These are phyloP conservation scores for Beauveria caledonica DNA, from an alignment of 2,329 filamentous ascomycete genomes.

Conservation along the genomic window DNA sequence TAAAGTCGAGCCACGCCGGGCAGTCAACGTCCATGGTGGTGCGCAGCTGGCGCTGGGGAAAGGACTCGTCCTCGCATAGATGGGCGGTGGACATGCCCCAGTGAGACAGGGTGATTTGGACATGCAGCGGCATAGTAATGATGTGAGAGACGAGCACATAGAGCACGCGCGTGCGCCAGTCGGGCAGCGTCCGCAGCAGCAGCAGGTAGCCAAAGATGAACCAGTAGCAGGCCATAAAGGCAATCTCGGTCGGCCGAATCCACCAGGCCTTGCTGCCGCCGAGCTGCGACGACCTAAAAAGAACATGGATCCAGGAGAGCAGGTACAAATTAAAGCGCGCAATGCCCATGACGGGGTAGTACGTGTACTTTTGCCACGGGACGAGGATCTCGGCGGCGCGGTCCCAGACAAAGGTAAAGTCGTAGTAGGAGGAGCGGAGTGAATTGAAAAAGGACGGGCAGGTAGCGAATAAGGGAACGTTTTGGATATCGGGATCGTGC, in stretches of 20 bases:
- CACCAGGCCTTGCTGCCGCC: slow-evolving; percentile 53
- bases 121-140: slow-evolving; percentile 58
- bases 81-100: slow-evolving; percentile 64
- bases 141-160: slow-evolving; percentile 59
- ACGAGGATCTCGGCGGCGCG: slow-evolving; percentile 50
- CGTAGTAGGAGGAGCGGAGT: slow-evolving; percentile 57
- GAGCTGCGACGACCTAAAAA: slow-evolving; percentile 48
- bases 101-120: slow-evolving; percentile 65
- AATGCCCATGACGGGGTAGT: slow-evolving; percentile 59
- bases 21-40: slow-evolving; percentile 71
- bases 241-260: slow-evolving; percentile 59
- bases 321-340: slow-evolving; percentile 67
- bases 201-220: slow-evolving; percentile 60
- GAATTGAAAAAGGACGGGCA: slow-evolving; percentile 57
- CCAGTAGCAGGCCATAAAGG: slow-evolving; percentile 58
- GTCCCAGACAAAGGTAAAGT: slow-evolving; percentile 57
- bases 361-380: slow-evolving; percentile 55
- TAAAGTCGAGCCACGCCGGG: slow-evolving; percentile 62
- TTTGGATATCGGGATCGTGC: slow-evolving; percentile 54
- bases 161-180: slow-evolving; percentile 45
- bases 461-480: slow-evolving; percentile 62
- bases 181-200: slow-evolving; percentile 51
- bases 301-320: slow-evolving; percentile 57
- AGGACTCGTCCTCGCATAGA: slow-evolving; percentile 56
- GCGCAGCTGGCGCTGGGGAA: slow-evolving; percentile 59